phyloP scores from a whole-genome alignment of 768 basidiomycete genomes.

The Tremella yokohamensis region DNA sequence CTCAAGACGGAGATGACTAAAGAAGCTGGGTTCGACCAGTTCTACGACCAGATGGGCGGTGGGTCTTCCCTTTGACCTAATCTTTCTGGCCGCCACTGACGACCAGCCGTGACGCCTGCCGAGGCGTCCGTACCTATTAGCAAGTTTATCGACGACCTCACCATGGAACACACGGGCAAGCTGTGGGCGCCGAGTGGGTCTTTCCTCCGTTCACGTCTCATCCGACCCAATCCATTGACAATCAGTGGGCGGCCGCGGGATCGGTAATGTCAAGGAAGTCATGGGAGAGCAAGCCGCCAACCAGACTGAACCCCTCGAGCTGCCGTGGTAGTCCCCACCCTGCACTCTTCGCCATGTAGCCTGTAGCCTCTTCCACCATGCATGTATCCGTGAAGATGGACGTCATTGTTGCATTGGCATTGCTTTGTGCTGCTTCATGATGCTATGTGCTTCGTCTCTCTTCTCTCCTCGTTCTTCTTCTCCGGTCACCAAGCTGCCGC shows the following conservation, averaged over 20 bases:
- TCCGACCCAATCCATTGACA: background rate
- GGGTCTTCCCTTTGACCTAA: slow-evolving; percentile 11
- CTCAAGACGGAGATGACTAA: slow-evolving; percentile 56
- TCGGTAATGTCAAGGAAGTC: slow-evolving; percentile 38
- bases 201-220: background rate
- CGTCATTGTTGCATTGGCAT: no score
- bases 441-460: background rate
- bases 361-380: no score
- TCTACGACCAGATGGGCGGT: slow-evolving; percentile 56
- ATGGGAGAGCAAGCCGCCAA: slow-evolving; percentile 15
- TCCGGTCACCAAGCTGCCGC: background rate
- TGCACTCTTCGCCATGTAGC: background rate
- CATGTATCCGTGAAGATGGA: no score
- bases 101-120: slow-evolving; percentile 54
- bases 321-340: slow-evolving; percentile 18
- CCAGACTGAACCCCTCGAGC: slow-evolving; percentile 18
- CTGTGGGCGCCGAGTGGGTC: slow-evolving; percentile 56
- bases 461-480: background rate
- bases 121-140: slow-evolving; percentile 53
- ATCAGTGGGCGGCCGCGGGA: slow-evolving; percentile 51
- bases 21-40: slow-evolving; percentile 55
- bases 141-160: slow-evolving; percentile 52
- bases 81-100: background rate
- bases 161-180: slow-evolving; percentile 52
- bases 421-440: slow-evolving; percentile 1